Conservation (phyloP, 306 rosid genomes). For the Fagus sylvatica region DNA sequence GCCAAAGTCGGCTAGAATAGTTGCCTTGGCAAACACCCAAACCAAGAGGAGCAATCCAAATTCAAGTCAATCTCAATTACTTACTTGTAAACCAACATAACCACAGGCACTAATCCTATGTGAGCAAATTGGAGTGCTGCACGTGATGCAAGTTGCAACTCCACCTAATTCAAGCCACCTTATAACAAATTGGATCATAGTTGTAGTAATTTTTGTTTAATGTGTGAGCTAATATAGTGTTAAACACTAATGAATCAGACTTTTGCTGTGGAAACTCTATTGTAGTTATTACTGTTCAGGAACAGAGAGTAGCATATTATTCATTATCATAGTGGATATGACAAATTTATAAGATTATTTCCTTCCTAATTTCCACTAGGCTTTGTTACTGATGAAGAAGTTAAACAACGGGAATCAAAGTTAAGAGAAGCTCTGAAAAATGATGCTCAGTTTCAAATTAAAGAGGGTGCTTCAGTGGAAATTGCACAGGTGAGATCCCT, state of each 20-base stretch:
- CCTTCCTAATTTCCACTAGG: slow-evolving; percentile 44
- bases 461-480: slow-evolving; percentile 62
- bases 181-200: neutral
- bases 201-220: neutral
- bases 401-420: slow-evolving; percentile 61
- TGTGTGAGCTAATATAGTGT: slow-evolving; percentile 10
- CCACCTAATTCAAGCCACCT: no score
- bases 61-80: no score
- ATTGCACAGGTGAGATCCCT: slow-evolving; percentile 72
- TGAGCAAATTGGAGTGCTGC: no score
- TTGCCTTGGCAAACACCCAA: no score
- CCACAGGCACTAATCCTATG: no score
- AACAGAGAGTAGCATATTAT: slow-evolving; percentile 6
- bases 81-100: no score
- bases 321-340: slow-evolving; percentile 9
- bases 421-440: slow-evolving; percentile 59
- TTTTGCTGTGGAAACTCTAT: neutral
- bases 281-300: neutral
- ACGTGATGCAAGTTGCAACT: no score
- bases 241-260: slow-evolving; percentile 4
- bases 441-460: slow-evolving; percentile 58
- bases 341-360: neutral
- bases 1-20: no score
- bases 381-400: slow-evolving; percentile 69
- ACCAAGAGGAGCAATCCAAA: no score